These are phyloP conservation scores for Helichrysum umbraculigerum DNA, from an alignment of 129 eudicot species.

Conservation along the genomic window DNA sequence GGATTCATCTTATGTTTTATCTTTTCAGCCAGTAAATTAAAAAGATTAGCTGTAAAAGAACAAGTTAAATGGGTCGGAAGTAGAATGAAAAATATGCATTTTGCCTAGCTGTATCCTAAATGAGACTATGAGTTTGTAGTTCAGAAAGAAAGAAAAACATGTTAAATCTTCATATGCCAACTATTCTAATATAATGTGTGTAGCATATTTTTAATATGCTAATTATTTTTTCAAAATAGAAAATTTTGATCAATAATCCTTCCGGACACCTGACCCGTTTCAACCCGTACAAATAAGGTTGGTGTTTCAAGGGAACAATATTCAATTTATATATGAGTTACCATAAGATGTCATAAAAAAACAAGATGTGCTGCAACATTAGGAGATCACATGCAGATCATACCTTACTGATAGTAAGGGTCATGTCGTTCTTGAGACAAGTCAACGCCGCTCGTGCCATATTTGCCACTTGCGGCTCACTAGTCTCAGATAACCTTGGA, in stretches of 20 bases:
- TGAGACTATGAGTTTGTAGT: no score
- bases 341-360: not conserved
- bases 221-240: not conserved
- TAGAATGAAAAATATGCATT: not conserved
- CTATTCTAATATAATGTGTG: not conserved
- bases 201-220: not conserved
- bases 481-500: slow-evolving; percentile 31
- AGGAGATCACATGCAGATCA: slow-evolving; percentile 2
- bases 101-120: no score
- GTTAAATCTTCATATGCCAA: no score
- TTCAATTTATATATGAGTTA: not conserved
- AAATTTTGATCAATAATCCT: no score
- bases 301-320: not conserved
- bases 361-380: not conserved
- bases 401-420: slow-evolving; percentile 44
- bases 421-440: slow-evolving; percentile 37
- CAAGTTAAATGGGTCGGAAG: not conserved
- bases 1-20: not conserved
- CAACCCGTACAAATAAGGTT: not conserved
- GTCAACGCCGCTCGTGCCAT: slow-evolving; percentile 51
- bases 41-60: not conserved
- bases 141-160: no score
- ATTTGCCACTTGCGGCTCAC: slow-evolving; percentile 30
- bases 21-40: not conserved
- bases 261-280: not conserved